Evolutionary conservation across 768 basidiomycete species (phyloP).

Genomic region (Hygrophorus pudorinus): DNA sequence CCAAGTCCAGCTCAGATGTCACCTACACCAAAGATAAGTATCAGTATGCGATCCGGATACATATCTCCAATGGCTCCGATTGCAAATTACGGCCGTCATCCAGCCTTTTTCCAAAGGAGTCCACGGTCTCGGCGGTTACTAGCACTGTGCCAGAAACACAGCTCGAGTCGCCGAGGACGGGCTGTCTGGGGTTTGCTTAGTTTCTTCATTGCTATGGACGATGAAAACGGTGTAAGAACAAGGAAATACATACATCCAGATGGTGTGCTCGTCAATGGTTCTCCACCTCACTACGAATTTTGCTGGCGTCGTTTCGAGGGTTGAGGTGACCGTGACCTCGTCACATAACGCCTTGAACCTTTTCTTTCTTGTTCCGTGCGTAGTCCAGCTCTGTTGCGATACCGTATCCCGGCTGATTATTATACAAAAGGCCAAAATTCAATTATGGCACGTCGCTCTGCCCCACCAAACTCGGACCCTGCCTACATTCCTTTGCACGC

Average conservation of each 20-base stretch:
- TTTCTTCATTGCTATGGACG: not conserved
- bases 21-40: too few species aligned
- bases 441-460: constrained; percentile 66
- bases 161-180: too few species aligned
- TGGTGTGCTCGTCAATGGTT: too few species aligned
- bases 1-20: too few species aligned
- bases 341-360: constrained; percentile 6
- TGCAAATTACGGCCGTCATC: too few species aligned
- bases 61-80: too few species aligned
- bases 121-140: too few species aligned
- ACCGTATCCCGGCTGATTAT: not conserved
- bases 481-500: constrained; percentile 44
- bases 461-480: constrained; percentile 42
- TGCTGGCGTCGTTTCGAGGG: too few species aligned
- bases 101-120: too few species aligned
- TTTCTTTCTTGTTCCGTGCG: constrained; percentile 4
- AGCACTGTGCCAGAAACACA: too few species aligned
- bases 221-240: not conserved
- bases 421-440: constrained; percentile 3
- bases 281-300: too few species aligned
- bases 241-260: not conserved
- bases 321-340: not conserved
- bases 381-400: not conserved
- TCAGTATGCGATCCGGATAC: too few species aligned
- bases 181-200: not conserved